Evolutionary conservation across 345 rosid genomes (phyloP), one percentile per base, ranked within the genome.

Genomic region (Bruguiera gymnorhiza): DNA sequence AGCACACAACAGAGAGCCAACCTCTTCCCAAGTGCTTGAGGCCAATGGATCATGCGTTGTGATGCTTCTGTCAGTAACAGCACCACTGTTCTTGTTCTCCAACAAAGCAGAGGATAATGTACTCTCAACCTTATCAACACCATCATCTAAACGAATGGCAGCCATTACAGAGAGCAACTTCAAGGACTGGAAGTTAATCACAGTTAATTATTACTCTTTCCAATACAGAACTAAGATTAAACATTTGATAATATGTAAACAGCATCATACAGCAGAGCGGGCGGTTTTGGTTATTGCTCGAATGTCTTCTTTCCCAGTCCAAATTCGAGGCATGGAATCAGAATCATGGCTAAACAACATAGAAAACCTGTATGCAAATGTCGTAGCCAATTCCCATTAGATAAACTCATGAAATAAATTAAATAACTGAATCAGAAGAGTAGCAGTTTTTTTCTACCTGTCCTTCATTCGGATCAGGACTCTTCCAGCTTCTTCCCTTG

Each of bases 291-390:
- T 96, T 68, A 96, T 96, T 46, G 93, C 91, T 75, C 95, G 86
- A 81, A 96, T 89, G 75, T 96, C 98, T 84, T 96, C 99, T 50
- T 90, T 96, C 78, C 99, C 98, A 6, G 90, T 92, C 99, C 99
- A 96, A 70, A 96, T 83, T 55, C 99, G 93, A 16, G 99, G 96
- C 95, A 96, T 90, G 68, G 99, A 96, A 71, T 96, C 99, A 69
- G 96, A 74, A 82, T 92, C 99, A 75, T 87, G 97, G 84, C 94
- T 88, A 64, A 96, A 92, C 73, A 96, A 77, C 72, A 79, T 85
- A 59, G 98, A 73, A 85, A 96, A 96, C 85, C 99, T 96, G 89
- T 23, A 70, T 19, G 63, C 65, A 69, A 73, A 67, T 30, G 60
- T 63, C 52, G 15, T 24, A 60, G 70, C 66, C 64, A 79, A 76